Percentiles rank a stretch among this genome's conserved stretches.
These are phyloP conservation scores for Penicillium rolfsii DNA, from an alignment of 2,329 filamentous ascomycete species.

Conservation along the genomic window DNA sequence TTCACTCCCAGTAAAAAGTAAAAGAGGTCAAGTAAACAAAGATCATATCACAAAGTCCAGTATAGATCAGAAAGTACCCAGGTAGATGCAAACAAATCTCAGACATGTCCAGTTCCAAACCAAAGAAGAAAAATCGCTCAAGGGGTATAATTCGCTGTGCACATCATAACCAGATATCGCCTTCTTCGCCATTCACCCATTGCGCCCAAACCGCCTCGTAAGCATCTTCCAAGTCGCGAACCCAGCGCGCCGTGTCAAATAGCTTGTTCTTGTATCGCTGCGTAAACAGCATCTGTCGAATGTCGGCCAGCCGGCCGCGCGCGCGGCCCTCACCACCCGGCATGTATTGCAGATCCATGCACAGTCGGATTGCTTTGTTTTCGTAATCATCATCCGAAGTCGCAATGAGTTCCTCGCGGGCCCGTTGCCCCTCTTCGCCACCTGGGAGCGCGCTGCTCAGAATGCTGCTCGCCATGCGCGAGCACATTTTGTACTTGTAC, in stretches of 20 bases:
- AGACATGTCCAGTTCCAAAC: conserved; percentile 2
- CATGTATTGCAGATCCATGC: conserved; percentile 64
- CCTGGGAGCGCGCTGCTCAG: conserved; percentile 84
- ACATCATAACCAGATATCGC: conserved; percentile 80
- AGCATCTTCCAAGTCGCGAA: conserved; percentile 81
- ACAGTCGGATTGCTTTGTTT: conserved; percentile 70
- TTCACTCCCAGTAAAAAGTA: background rate
- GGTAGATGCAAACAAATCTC: conserved; percentile 6
- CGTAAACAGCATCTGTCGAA: conserved; percentile 80
- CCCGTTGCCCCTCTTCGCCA: conserved; percentile 65
- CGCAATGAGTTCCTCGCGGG: conserved; percentile 76
- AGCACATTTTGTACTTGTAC: conserved; percentile 98
- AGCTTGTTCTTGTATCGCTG: conserved; percentile 83
- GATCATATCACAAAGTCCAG: background rate
- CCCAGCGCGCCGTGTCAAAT: conserved; percentile 92
- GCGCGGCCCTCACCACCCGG: conserved; percentile 39
- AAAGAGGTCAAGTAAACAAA: background rate
- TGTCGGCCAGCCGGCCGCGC: conserved; percentile 71
- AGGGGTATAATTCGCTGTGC: conserved; percentile 41
- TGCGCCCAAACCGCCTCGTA: conserved; percentile 86
- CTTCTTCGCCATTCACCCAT: conserved; percentile 85
- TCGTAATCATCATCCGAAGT: conserved; percentile 82
- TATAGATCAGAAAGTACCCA: background rate
- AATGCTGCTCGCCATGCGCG: conserved; percentile 95
- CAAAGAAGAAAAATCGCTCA: conserved; percentile 35